Base-by-base conservation (phyloP, 139 green algal species). In the Ostreobium quekettii region DNA sequence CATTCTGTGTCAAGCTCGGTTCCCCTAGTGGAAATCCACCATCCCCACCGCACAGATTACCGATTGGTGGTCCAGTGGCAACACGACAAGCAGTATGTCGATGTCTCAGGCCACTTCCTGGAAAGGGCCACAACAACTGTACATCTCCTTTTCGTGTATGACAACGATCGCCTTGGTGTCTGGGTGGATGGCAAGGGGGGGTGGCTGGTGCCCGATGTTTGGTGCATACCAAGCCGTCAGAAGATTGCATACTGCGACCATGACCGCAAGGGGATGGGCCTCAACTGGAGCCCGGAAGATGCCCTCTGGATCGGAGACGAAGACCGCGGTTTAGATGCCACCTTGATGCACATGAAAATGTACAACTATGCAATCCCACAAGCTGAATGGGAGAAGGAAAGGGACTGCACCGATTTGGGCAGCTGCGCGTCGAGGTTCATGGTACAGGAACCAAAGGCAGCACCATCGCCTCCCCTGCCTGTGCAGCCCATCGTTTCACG, bases 181-280 rank as follows among this genome's bases (percentile, higher is more conserved):
- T 82, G 76, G 76, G 68, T 68, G 7, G 64, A 71, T 60, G 67
- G 72, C 48, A 15, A 36, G 3, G 76, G 76, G 26, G 38, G 59
- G 4, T 82, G 72, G 76, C 58, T 72, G 6, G 58, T 61, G 37
- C 48, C 64, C 1, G 32, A 80, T 30, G 62, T 69, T 2, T 42
- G 32, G 6, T 82, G 76, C 57, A 32, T 76, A n/a, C 71, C 71
- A 32, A 60, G 33, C 31, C 47, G 64, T 2, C 37, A 61, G 30
- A 32, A 32, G 30, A 56, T 57, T 2, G 56, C 24, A 1, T 66
- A 72, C 31, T 73, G 71, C 38, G 42, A 53, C 42, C 42, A 53
- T 53, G 42, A 53, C 19, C 42, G 15, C 42, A 53, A 11, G 11
- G 42, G 42, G 42, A 53, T 11, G 11, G 42, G 42, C 15, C 11